Conservation (phyloP, 441 rosid species). For the Pelargonium cotyledonis region DNA sequence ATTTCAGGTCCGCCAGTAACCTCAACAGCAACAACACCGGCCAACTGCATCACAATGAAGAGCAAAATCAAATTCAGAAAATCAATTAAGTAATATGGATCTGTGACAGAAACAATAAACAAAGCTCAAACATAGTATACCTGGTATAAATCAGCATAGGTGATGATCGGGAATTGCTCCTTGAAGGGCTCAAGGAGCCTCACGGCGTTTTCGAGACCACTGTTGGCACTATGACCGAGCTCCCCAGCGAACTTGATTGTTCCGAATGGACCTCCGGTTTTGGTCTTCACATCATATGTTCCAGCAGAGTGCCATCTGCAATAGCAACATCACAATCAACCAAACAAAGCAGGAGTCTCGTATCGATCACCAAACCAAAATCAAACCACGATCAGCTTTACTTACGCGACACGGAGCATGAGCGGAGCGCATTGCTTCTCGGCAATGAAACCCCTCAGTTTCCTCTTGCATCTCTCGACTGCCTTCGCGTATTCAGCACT, state of each 20-base stretch:
- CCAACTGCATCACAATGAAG: constrained; percentile 40
- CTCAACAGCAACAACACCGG: constrained; percentile 90
- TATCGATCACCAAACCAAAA: neutral
- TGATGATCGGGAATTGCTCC: constrained; percentile 4
- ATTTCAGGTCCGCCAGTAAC: constrained; percentile 91
- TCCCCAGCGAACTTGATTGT: neutral
- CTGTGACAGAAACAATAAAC: neutral
- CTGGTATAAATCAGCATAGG: neutral
- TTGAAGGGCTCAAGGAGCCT: neutral
- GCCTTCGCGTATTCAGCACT: constrained; percentile 73
- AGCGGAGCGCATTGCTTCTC: constrained; percentile 92
- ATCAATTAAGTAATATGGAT: neutral
- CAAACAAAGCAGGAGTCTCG: neutral
- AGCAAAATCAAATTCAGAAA: neutral
- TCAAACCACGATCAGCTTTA: neutral
- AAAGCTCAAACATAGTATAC: neutral
- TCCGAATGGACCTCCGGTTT: constrained; percentile 8
- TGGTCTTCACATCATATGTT: constrained; percentile 5
- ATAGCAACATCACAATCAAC: neutral
- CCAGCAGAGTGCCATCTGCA: constrained; percentile 9
- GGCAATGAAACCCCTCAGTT: constrained; percentile 80
- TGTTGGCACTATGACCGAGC: neutral
- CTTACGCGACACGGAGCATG: constrained; percentile 91
- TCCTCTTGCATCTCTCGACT: constrained; percentile 69
- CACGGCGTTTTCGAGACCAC: neutral